Percentiles rank a stretch among this genome's conserved stretches.
Conservation (phyloP, 441 rosid species). For the Daphne laureola region DNA sequence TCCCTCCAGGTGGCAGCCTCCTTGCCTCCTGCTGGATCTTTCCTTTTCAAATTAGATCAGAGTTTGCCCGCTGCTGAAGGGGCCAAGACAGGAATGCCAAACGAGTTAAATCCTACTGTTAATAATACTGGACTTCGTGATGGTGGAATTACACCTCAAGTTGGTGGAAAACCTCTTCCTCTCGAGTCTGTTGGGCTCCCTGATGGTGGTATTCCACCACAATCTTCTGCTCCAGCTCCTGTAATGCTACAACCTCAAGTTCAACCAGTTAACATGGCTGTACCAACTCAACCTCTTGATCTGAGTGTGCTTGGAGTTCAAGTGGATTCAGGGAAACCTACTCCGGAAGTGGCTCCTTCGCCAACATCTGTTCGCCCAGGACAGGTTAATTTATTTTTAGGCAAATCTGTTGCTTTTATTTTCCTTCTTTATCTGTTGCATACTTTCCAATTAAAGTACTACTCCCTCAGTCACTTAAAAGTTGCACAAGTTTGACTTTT, state of each 20-base stretch:
- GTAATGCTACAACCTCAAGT: slow-evolving; percentile 31
- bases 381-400: slow-evolving; percentile 46
- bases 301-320: slow-evolving; percentile 86
- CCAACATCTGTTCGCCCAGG: slow-evolving; percentile 86
- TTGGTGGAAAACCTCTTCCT: slow-evolving; percentile 40
- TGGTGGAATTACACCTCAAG: slow-evolving; percentile 72
- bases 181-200: slow-evolving; percentile 61
- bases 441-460: neutral
- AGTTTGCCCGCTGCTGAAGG: slow-evolving; percentile 41
- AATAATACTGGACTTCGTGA: slow-evolving; percentile 66
- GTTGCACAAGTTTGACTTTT: too few species aligned
- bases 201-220: slow-evolving; percentile 87
- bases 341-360: slow-evolving; percentile 38
- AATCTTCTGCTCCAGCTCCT: slow-evolving; percentile 37
- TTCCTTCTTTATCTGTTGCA: neutral
- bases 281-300: slow-evolving; percentile 81
- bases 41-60: slow-evolving; percentile 67
- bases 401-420: neutral
- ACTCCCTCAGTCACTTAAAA: too few species aligned
- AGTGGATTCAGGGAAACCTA: slow-evolving; percentile 58
- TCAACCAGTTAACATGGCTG: slow-evolving; percentile 37
- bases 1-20: slow-evolving; percentile 82
- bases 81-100: slow-evolving; percentile 30
- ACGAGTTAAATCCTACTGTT: slow-evolving; percentile 29
- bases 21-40: slow-evolving; percentile 86